A percentile compares a stretch with the other conserved stretches of the same genome.
phyloP scores from a whole-genome alignment of 768 basidiomycete genomes.

The Dendrothele bispora region DNA sequence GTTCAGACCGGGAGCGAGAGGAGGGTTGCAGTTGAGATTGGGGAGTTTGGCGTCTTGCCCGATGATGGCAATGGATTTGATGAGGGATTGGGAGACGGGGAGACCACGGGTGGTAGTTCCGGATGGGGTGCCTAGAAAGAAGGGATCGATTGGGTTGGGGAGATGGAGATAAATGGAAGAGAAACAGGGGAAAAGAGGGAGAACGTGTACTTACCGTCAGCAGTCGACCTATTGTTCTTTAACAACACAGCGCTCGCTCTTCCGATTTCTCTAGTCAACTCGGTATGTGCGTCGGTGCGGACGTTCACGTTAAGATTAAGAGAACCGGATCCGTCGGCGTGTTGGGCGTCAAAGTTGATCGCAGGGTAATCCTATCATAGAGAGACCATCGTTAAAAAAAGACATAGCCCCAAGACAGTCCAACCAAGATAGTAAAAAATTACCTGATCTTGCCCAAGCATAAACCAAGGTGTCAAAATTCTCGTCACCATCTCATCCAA shows the following conservation, averaged over 20 bases:
- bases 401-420: neutral
- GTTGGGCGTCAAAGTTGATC: constrained; percentile 39
- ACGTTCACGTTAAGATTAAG: constrained; percentile 44
- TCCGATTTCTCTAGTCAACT: constrained; percentile 62
- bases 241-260: constrained; percentile 66
- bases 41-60: constrained; percentile 58
- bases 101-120: constrained; percentile 39
- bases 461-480: constrained; percentile 47
- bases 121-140: constrained; percentile 8
- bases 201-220: constrained; percentile 22
- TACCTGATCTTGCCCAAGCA: constrained; percentile 49
- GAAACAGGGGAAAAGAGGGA: neutral
- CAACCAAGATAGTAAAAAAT: constrained; percentile 1
- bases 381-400: neutral
- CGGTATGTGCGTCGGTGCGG: constrained; percentile 42
- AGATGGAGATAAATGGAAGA: neutral
- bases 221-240: constrained; percentile 55
- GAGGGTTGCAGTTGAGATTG: constrained; percentile 42
- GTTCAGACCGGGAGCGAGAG: constrained; percentile 51
- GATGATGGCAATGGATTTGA: constrained; percentile 57
- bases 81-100: constrained; percentile 46
- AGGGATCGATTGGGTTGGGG: neutral
- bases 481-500: constrained; percentile 47
- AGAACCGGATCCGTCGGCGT: constrained; percentile 43
- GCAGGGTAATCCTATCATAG: constrained; percentile 39